Base-by-base conservation (phyloP, 305 asterid species). In the Fraxinus baroniana region DNA sequence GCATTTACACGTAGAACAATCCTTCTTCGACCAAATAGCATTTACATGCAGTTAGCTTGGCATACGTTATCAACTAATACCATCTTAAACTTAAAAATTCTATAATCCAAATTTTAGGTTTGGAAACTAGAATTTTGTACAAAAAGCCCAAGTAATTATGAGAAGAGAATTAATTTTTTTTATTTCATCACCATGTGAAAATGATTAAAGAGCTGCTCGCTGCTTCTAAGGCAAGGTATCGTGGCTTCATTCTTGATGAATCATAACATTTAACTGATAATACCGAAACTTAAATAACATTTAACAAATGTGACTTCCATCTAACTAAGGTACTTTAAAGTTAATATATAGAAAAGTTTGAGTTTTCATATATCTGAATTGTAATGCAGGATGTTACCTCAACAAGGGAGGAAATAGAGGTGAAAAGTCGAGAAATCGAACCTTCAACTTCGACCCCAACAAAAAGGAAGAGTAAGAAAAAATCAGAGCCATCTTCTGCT, bases 401-500 rank as follows among this genome's bases (percentile, higher is more conserved):
- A 86, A 83, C 80, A 33, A 91, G 85, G 85, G 93, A 90, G 24
- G 93, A 90, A 15, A 81, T 80, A 0, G 89, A 85, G 84, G 85
- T 89, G 71, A 91, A 86, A 86, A 90, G 95, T 7, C 88, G 96
- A 81, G 97, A 90, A 7, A 79, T 93, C 2, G 98, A 93, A 10
- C 66, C 83, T 5, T 64, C 82, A 36, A 18, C 87, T 57, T 71
- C 93, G 0, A 87, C 84, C 74, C 93, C 97, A 30, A 86, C 94
- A 17, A 94, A 90, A 70, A 84, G 92, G 78, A 94, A 90, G 95
- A 92, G 97, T 78, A 95, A 92, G 93, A 95, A 90, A 37, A 95
- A 84, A 88, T 68, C 87, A 0, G 99, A 93, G 85, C 87, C 88
- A 46, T 70, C 90, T 82, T 41, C 95, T 26, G 70, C 89, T 76